A percentile compares a stretch with the other conserved stretches of the same genome.
phyloP scores from a whole-genome alignment of 192 early-diverging fungal species.

The Entomortierella beljakovae region DNA sequence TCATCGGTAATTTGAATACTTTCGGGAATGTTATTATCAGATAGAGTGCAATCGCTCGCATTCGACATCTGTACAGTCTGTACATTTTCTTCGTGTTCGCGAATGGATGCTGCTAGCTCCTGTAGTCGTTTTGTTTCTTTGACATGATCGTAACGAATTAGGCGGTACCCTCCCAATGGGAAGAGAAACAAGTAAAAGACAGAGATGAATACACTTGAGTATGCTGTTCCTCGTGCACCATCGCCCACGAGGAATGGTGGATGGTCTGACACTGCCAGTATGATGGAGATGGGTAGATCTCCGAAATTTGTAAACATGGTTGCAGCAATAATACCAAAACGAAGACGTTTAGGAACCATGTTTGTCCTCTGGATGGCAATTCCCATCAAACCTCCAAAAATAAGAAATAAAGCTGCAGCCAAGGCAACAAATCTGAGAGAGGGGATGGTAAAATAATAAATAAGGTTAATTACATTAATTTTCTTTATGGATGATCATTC shows the following conservation, averaged over 20 bases:
- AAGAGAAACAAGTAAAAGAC: constrained; percentile 44
- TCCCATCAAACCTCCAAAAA: constrained; percentile 25
- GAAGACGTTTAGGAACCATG: constrained; percentile 32
- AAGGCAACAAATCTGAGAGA: constrained; percentile 21
- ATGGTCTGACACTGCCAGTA: constrained; percentile 42
- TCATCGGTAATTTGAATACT: no score
- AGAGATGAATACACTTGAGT: constrained; percentile 40
- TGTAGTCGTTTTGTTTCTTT: constrained; percentile 39
- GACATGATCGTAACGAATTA: constrained; percentile 44
- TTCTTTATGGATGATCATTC: neutral
- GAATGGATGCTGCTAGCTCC: constrained; percentile 3
- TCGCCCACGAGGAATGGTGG: constrained; percentile 51
- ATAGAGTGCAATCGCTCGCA: constrained; percentile 8
- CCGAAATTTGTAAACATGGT: constrained; percentile 54
- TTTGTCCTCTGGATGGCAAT: constrained; percentile 29
- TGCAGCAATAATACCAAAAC: constrained; percentile 44
- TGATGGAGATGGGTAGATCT: constrained; percentile 49
- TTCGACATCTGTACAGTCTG: neutral
- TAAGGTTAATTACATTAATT: neutral
- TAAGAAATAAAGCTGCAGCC: constrained; percentile 13
- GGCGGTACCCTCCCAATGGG: constrained; percentile 43
- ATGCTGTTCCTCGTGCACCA: constrained; percentile 40
- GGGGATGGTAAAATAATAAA: neutral
- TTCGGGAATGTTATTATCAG: neutral
- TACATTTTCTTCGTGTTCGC: neutral